A percentile compares a stretch with the other conserved stretches of the same genome.
These are phyloP conservation scores for Metschnikowia peoriensis DNA, from an alignment of 805 yeast species.

Conservation along the genomic window DNA sequence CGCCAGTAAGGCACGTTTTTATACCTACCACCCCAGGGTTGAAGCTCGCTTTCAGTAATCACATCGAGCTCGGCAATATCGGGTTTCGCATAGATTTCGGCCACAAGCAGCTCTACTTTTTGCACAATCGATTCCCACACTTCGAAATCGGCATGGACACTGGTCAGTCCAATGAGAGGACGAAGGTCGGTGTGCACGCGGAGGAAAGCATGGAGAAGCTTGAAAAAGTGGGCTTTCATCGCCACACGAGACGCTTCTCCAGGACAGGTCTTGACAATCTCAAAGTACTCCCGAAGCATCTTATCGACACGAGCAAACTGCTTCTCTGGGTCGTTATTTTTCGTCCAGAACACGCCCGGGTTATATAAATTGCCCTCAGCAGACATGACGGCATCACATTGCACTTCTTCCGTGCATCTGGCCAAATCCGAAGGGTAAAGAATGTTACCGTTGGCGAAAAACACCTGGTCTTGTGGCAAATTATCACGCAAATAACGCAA, in stretches of 20 bases:
- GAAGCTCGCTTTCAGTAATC: constrained; percentile 51
- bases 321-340: constrained; percentile 50
- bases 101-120: constrained; percentile 67
- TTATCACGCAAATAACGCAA: constrained; percentile 74
- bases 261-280: constrained; percentile 61
- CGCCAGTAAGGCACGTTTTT: constrained; percentile 90
- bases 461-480: constrained; percentile 74
- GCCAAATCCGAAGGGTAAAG: constrained; percentile 81
- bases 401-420: constrained; percentile 60
- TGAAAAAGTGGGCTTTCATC: constrained; percentile 91
- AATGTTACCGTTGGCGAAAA: constrained; percentile 94
- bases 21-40: constrained; percentile 79
- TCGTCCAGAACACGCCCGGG: constrained; percentile 82
- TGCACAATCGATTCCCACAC: constrained; percentile 53
- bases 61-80: constrained; percentile 57
- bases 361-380: constrained; percentile 95
- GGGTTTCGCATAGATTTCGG: constrained; percentile 48
- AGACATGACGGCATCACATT: constrained; percentile 92
- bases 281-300: constrained; percentile 82
- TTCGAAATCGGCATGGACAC: constrained; percentile 36
- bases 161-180: constrained; percentile 58
- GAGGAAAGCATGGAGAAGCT: constrained; percentile 77
- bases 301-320: constrained; percentile 85
- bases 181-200: constrained; percentile 76
- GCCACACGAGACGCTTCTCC: constrained; percentile 77